These are phyloP conservation scores for Cokeromyces recurvatus DNA, from an alignment of 371 early-diverging fungal species.

Conservation along the genomic window DNA sequence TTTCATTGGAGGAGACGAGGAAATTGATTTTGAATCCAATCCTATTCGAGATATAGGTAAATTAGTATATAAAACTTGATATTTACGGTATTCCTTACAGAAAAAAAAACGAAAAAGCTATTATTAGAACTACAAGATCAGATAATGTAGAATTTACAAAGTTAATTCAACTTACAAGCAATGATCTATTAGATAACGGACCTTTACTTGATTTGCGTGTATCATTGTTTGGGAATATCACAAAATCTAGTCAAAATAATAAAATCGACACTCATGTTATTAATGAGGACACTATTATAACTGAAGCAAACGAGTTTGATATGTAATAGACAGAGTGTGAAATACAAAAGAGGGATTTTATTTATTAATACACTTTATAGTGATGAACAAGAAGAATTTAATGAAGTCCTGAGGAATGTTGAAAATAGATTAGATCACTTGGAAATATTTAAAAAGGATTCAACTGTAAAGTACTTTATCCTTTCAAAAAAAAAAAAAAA, in stretches of 20 bases:
- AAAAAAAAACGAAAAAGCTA: too few species aligned
- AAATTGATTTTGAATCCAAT: conserved; percentile 1
- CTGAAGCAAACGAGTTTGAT: conserved; percentile 9
- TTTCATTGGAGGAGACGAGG: background rate
- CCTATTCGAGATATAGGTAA: conserved; percentile 7
- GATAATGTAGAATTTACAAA: conserved; percentile 18
- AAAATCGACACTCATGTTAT: too few species aligned
- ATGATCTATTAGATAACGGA: conserved; percentile 6
- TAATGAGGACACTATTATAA: too few species aligned
- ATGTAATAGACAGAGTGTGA: conserved; percentile 1
- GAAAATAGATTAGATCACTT: conserved; percentile 5
- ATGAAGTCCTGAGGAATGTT: background rate
- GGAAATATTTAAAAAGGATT: conserved; percentile 1
- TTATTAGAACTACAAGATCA: background rate
- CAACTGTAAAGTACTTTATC: background rate
- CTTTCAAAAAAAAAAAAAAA: background rate
- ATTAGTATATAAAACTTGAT: too few species aligned
- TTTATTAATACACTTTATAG: background rate
- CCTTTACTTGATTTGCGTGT: conserved; percentile 35
- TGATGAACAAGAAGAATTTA: conserved; percentile 1
- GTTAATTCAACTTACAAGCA: conserved; percentile 4
- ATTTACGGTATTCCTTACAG: too few species aligned
- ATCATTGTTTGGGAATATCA: conserved; percentile 28
- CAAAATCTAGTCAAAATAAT: too few species aligned
- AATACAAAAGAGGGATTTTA: too few species aligned